Conservation (phyloP, 2,329 filamentous ascomycete species). For the Ophiosphaerella korrae region DNA sequence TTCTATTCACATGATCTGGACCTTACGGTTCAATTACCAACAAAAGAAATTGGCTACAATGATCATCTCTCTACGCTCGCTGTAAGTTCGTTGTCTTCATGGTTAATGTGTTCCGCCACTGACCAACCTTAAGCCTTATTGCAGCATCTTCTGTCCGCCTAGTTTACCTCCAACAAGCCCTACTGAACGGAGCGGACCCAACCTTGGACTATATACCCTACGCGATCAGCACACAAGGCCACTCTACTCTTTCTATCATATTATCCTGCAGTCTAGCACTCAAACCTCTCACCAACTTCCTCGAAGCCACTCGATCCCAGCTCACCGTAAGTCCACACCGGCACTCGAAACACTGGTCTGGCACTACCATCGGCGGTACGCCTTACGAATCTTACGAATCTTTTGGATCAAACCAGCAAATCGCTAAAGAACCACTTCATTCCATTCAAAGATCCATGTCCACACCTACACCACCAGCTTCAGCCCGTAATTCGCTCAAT, state of each 20-base stretch:
- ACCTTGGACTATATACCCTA: constrained; percentile 29
- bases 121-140: constrained; percentile 20
- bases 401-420: constrained; percentile 5
- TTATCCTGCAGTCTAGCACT: constrained; percentile 28
- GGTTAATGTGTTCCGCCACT: not conserved
- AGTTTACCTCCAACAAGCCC: constrained; percentile 19
- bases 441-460: constrained; percentile 26
- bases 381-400: constrained; percentile 19
- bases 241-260: constrained; percentile 28
- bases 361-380: constrained; percentile 28
- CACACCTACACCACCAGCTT: constrained; percentile 8
- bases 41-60: constrained; percentile 21
- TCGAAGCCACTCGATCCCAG: constrained; percentile 12
- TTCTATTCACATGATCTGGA: constrained; percentile 23
- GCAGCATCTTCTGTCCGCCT: constrained; percentile 26
- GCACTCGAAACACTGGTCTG: constrained; percentile 22
- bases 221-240: constrained; percentile 26
- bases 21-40: constrained; percentile 15
- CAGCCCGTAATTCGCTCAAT: constrained; percentile 1
- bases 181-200: constrained; percentile 12
- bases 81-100: constrained; percentile 16
- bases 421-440: constrained; percentile 16
- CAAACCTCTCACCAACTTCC: constrained; percentile 17
- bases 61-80: constrained; percentile 24
- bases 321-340: constrained; percentile 5